These are phyloP conservation scores for Talaromyces piceae DNA, from an alignment of 2,329 filamentous ascomycete genomes.

Conservation along the genomic window DNA sequence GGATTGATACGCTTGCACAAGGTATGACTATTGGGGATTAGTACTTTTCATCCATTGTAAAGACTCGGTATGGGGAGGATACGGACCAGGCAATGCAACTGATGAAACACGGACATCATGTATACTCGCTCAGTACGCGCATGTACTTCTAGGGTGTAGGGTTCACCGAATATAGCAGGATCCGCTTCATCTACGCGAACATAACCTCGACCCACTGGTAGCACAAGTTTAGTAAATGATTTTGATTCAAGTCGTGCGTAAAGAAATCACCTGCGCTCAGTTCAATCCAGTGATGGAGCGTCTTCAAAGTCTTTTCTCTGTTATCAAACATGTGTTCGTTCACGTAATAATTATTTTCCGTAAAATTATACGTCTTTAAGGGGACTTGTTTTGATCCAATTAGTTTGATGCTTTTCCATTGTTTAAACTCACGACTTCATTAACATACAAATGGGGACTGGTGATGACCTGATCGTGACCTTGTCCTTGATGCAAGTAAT, in stretches of 20 bases:
- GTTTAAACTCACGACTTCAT: neutral
- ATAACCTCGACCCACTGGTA: slow-evolving; percentile 2
- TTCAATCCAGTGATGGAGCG: slow-evolving; percentile 4
- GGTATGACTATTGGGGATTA: slow-evolving; percentile 1
- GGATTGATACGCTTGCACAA: slow-evolving; percentile 7
- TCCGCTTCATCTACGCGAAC: neutral
- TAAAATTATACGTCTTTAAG: slow-evolving; percentile 2
- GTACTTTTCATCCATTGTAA: neutral
- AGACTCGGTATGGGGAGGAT: neutral
- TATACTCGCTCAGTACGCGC: slow-evolving; percentile 1
- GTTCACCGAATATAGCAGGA: neutral
- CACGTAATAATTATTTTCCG: neutral
- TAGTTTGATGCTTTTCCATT: neutral
- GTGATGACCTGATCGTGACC: neutral
- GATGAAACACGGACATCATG: slow-evolving; percentile 8
- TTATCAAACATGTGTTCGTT: slow-evolving; percentile 4
- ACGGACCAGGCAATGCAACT: slow-evolving; percentile 5
- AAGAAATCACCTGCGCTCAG: slow-evolving; percentile 3
- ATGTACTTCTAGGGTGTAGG: slow-evolving; percentile 2
- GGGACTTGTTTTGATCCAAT: neutral
- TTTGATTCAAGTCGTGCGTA: neutral
- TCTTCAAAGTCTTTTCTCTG: slow-evolving; percentile 1
- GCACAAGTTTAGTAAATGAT: neutral
- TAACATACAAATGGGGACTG: slow-evolving; percentile 1
- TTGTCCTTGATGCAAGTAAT: neutral